Evolutionary conservation across 1,284 basidiomycete genomes (phyloP).

Genomic region (Sporisorium exsertum): DNA sequence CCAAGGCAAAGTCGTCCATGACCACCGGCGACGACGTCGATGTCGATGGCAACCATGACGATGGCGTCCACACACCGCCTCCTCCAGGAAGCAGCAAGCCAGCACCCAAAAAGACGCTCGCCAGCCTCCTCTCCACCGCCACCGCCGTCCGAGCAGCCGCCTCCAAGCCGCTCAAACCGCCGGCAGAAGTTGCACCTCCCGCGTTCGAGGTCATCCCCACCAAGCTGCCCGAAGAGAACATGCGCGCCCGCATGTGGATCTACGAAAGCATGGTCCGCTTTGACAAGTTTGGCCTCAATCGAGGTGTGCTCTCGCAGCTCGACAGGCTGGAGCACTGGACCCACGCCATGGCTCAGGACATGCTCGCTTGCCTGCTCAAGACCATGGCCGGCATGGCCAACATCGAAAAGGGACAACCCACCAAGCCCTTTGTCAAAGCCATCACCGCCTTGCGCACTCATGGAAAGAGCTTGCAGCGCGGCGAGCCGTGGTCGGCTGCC

Average conservation of each 20-base stretch:
- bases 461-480: constrained; percentile 39
- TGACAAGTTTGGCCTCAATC: constrained; percentile 52
- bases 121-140: constrained; percentile 14
- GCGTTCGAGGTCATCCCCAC: constrained; percentile 46
- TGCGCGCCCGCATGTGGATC: constrained; percentile 60
- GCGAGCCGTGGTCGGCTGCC: constrained; percentile 53
- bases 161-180: constrained; percentile 43
- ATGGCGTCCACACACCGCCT: constrained; percentile 37
- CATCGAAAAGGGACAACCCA: constrained; percentile 51
- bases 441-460: constrained; percentile 37
- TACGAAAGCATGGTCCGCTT: constrained; percentile 62
- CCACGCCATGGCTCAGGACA: constrained; percentile 45
- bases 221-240: constrained; percentile 48
- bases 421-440: constrained; percentile 30
- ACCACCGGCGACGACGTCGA: constrained; percentile 4
- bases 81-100: constrained; percentile 21
- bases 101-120: constrained; percentile 26
- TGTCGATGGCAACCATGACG: constrained; percentile 11
- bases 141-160: constrained; percentile 15
- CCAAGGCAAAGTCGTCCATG: constrained; percentile 16
- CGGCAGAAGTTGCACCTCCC: constrained; percentile 32
- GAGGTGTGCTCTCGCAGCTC: constrained; percentile 42
- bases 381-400: constrained; percentile 48
- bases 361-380: constrained; percentile 49
- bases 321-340: constrained; percentile 60